Conservation (phyloP, 176 grass and related monocot species). For the Leersia perrieri region DNA sequence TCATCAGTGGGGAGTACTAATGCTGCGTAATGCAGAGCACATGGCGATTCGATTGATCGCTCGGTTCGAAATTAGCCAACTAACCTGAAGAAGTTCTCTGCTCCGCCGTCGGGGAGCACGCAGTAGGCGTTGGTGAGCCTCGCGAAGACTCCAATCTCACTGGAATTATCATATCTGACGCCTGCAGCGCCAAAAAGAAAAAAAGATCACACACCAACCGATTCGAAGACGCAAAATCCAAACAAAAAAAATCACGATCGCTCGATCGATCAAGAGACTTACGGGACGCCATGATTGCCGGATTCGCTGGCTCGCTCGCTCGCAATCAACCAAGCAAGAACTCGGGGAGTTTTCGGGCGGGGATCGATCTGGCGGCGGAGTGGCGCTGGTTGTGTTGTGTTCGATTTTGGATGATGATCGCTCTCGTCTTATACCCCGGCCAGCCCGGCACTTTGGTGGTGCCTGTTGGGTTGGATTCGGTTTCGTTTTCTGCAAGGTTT, state of each 20-base stretch:
- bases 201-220: neutral
- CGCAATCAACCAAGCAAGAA: neutral
- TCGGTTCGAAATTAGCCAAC: no score
- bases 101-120: conserved; percentile 55
- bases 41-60: no score
- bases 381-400: neutral
- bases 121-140: conserved; percentile 93
- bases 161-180: conserved; percentile 69
- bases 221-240: neutral
- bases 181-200: conserved; percentile 22
- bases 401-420: no score
- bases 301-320: neutral
- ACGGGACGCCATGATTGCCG: conserved; percentile 37
- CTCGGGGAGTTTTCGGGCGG: neutral
- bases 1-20: no score
- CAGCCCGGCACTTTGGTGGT: no score
- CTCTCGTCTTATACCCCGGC: neutral
- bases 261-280: neutral
- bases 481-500: conserved; percentile 34
- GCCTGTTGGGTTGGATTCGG: neutral
- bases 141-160: conserved; percentile 87
- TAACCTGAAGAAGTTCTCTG: conserved; percentile 68
- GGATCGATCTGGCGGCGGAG: no score
- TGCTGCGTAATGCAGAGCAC: no score
- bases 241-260: neutral